A percentile compares a stretch with the other conserved stretches of the same genome.
phyloP scores from a whole-genome alignment of 176 grass and related monocot genomes.

The Microstegium vimineum region DNA sequence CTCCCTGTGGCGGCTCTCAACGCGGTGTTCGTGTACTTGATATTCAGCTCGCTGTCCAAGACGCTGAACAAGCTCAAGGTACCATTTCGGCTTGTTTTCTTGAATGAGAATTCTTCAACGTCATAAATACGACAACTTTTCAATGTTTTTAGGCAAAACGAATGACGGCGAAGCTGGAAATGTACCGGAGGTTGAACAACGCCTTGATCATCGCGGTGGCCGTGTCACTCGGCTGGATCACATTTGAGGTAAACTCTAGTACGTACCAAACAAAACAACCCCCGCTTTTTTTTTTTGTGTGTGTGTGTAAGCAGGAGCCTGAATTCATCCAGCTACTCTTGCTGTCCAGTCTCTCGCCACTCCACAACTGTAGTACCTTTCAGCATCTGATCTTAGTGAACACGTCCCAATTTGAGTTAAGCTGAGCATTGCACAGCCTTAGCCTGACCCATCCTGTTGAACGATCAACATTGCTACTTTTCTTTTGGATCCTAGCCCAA shows the following conservation, averaged over 20 bases:
- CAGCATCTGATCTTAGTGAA: not conserved
- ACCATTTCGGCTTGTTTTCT: not conserved
- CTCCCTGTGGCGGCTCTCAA: conserved; percentile 55
- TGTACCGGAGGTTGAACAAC: conserved; percentile 61
- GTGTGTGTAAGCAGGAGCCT: not conserved
- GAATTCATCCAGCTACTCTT: not conserved
- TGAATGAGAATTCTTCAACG: not conserved
- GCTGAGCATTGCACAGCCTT: not conserved
- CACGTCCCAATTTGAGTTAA: not conserved
- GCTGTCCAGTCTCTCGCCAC: not conserved
- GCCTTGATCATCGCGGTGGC: conserved; percentile 49
- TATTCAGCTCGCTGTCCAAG: conserved; percentile 51
- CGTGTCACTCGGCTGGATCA: conserved; percentile 63
- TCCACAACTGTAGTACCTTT: not conserved
- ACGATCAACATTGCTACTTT: not conserved
- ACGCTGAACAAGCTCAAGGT: conserved; percentile 73
- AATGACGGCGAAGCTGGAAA: conserved; percentile 70
- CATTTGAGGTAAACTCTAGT: conserved; percentile 53
- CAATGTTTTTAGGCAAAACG: conserved; percentile 30
- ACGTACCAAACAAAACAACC: not conserved
- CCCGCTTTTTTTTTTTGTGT: not conserved
- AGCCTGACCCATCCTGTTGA: not conserved
- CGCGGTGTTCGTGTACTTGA: conserved; percentile 74
- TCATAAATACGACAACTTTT: not conserved
- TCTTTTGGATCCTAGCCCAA: not conserved